Percentiles rank a stretch among this genome's conserved stretches.
These are phyloP conservation scores for Castanea crenata DNA, from an alignment of 306 rosid genomes.

Conservation along the genomic window DNA sequence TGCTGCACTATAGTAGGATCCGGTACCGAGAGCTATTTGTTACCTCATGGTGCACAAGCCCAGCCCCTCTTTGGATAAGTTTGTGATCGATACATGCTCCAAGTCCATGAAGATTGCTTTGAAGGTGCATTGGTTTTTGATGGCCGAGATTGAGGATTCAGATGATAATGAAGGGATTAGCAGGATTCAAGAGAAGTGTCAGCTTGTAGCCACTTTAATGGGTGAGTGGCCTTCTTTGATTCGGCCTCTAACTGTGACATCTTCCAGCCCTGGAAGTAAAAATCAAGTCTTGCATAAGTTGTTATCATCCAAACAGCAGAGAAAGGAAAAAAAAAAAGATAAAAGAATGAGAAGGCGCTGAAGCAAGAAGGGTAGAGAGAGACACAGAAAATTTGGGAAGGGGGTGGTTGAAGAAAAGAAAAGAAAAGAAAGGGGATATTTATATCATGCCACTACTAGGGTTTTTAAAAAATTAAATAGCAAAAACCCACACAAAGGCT, in stretches of 20 bases:
- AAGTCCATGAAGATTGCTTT: constrained; percentile 87
- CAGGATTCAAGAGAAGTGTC: constrained; percentile 86
- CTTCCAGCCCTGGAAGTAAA: constrained; percentile 55
- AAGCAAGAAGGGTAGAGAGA: too few relatives aligned
- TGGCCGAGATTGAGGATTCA: constrained; percentile 88
- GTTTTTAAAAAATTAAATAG: too few relatives aligned
- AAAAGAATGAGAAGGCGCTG: too few relatives aligned
- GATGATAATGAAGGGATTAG: constrained; percentile 91
- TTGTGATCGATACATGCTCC: constrained; percentile 85
- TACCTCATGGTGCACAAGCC: constrained; percentile 96
- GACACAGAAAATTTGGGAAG: too few relatives aligned
- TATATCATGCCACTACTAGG: too few relatives aligned
- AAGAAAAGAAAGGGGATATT: too few relatives aligned
- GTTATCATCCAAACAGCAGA: constrained; percentile 72
- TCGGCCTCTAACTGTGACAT: constrained; percentile 41
- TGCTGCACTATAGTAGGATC: too few relatives aligned
- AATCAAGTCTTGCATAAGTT: constrained; percentile 71
- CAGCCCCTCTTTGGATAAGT: constrained; percentile 89
- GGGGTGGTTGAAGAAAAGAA: too few relatives aligned
- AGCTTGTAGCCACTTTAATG: constrained; percentile 81
- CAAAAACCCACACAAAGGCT: too few relatives aligned
- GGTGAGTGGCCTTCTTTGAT: constrained; percentile 82
- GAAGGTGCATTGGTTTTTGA: constrained; percentile 92
- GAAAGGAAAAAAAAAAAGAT: too few relatives aligned
- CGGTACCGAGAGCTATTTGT: constrained; percentile 87